Conservation (phyloP, 2,329 filamentous ascomycete genomes). For the Mycosphaerella arachidis region DNA sequence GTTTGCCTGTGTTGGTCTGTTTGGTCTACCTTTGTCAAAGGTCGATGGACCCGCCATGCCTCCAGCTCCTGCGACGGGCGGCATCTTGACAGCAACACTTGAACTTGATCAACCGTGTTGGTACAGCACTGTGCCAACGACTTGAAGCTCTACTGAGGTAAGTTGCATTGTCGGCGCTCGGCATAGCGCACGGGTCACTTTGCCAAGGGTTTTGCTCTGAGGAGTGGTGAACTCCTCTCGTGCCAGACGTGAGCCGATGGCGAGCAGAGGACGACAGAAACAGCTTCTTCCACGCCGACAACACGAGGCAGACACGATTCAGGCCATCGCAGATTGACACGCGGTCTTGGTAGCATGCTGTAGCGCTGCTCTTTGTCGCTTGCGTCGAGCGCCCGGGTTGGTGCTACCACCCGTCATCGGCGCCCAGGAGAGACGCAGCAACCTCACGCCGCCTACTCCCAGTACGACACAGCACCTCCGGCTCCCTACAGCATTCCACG, state of each 20-base stretch:
- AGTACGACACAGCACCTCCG: neutral
- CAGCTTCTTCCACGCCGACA: neutral
- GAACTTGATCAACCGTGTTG: neutral
- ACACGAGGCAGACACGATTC: slow-evolving; percentile 1
- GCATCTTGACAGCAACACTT: slow-evolving; percentile 24
- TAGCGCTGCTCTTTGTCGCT: neutral
- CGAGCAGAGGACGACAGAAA: neutral
- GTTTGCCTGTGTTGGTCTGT: neutral
- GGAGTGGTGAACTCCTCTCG: too few relatives aligned
- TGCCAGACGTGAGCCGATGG: neutral
- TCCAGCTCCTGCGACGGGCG: slow-evolving; percentile 30
- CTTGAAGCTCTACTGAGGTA: neutral
- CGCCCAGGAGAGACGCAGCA: neutral
- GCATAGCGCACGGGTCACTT: neutral
- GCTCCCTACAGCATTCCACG: neutral
- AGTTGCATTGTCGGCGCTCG: neutral
- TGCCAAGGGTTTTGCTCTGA: neutral
- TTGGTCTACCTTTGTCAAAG: slow-evolving; percentile 62
- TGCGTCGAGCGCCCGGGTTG: neutral
- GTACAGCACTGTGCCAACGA: neutral
- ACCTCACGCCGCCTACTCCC: neutral
- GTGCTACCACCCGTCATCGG: neutral
- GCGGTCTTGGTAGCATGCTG: neutral
- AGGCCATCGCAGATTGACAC: neutral
- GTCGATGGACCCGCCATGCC: slow-evolving; percentile 55